Evolutionary conservation across 2,329 filamentous ascomycete genomes (phyloP).

Genomic region (Cordyceps fumosorosea): DNA sequence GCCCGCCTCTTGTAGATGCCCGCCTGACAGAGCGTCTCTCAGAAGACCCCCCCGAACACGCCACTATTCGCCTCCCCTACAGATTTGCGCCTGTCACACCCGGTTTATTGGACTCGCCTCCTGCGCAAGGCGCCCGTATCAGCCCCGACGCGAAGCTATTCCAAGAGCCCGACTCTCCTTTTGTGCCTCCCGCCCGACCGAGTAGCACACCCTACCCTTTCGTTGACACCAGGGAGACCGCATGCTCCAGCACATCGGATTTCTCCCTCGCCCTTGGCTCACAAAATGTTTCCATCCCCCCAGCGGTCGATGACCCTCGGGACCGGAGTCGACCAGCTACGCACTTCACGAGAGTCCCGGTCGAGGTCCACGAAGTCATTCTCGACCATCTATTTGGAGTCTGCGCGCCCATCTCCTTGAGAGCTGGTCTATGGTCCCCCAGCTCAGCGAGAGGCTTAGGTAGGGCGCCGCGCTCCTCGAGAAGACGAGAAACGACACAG

Average conservation of each 20-base stretch:
- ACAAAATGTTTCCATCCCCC: background rate
- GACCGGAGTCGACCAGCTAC: constrained; percentile 18
- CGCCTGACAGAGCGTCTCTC: background rate
- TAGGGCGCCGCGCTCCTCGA: constrained; percentile 58
- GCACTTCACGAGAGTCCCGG: constrained; percentile 49
- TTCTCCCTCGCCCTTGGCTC: constrained; percentile 22
- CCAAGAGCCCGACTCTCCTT: constrained; percentile 11
- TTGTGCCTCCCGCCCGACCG: constrained; percentile 37
- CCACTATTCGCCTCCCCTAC: background rate
- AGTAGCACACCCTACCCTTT: constrained; percentile 56
- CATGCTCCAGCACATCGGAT: constrained; percentile 25
- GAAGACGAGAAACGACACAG: constrained; percentile 60
- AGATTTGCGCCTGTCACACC: background rate
- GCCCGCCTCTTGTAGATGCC: background rate
- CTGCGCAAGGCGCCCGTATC: background rate
- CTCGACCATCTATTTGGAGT: constrained; percentile 66
- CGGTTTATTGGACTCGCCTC: background rate
- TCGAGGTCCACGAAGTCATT: constrained; percentile 66
- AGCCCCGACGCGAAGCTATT: constrained; percentile 2
- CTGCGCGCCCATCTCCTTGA: constrained; percentile 47
- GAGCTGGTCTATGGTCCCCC: constrained; percentile 47
- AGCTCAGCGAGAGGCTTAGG: constrained; percentile 54
- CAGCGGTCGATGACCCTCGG: background rate
- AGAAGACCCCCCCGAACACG: background rate
- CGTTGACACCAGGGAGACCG: constrained; percentile 32